Evolutionary conservation across 345 rosid genomes (phyloP).

Genomic region (Euphorbia tirucalli): DNA sequence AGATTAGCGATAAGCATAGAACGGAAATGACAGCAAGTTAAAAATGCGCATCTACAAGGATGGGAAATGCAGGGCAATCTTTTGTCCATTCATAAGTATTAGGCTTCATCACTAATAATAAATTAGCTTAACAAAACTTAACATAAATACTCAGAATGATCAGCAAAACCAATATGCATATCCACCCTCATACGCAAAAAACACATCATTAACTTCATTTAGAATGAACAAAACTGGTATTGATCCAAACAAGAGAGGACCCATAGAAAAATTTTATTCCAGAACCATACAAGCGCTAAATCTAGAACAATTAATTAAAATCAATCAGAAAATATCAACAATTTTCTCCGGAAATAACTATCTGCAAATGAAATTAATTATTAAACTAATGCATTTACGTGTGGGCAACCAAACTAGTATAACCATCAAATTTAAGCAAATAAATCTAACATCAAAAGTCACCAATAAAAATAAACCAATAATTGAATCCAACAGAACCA

Average conservation of each 20-base stretch:
- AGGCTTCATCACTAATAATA: neutral
- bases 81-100: neutral
- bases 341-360: neutral
- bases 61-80: neutral
- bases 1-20: neutral
- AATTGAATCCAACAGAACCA: constrained; percentile 10
- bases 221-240: neutral
- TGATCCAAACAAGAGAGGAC: neutral
- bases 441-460: neutral
- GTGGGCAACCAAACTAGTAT: neutral
- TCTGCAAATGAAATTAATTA: constrained; percentile 8
- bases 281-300: neutral
- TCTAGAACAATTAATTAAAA: neutral
- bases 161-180: neutral
- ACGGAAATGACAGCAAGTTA: neutral
- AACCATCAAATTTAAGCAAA: constrained; percentile 4
- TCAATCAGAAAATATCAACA: neutral
- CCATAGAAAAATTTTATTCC: neutral
- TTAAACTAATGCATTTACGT: neutral
- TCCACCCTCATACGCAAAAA: neutral
- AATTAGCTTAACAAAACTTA: neutral
- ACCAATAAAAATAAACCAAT: constrained; percentile 4
- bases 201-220: neutral
- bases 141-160: neutral
- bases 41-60: neutral